A percentile compares a stretch with the other conserved stretches of the same genome.
Conservation (phyloP, 495 filamentous ascomycete genomes). For the Annulohypoxylon maeteangense region DNA sequence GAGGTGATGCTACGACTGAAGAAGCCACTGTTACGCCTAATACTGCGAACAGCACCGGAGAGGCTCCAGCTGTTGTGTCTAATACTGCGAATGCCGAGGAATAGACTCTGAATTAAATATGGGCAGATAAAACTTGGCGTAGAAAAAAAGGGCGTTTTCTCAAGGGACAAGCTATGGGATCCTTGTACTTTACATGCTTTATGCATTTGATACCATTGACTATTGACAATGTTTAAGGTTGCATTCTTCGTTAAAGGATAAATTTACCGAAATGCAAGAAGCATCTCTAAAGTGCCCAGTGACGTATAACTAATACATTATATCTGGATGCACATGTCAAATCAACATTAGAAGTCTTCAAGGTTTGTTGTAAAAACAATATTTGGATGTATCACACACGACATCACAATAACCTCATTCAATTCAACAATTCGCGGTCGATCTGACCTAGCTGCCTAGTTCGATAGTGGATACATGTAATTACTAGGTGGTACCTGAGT, state of each 20-base stretch:
- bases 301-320: background rate
- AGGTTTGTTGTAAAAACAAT: background rate
- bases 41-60: slow-evolving; percentile 5
- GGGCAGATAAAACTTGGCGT: background rate
- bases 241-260: background rate
- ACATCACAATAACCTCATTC: background rate
- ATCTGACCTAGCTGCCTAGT: too few species aligned
- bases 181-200: slow-evolving; percentile 9
- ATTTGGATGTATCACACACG: background rate
- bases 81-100: slow-evolving; percentile 28
- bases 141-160: slow-evolving; percentile 24
- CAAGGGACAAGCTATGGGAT: background rate
- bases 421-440: background rate
- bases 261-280: background rate
- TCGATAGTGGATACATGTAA: slow-evolving; percentile 8
- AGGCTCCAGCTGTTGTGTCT: slow-evolving; percentile 13
- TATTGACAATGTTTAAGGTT: background rate
- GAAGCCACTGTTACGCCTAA: slow-evolving; percentile 18
- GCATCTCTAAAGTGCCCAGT: background rate
- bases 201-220: slow-evolving; percentile 27
- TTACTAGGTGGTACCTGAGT: background rate
- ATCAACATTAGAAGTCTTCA: background rate
- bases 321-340: background rate
- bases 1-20: slow-evolving; percentile 16
- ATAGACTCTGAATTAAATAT: slow-evolving; percentile 19